Conservation (phyloP, 2,329 filamentous ascomycete genomes). For the Ophiocordyceps sinensis region DNA sequence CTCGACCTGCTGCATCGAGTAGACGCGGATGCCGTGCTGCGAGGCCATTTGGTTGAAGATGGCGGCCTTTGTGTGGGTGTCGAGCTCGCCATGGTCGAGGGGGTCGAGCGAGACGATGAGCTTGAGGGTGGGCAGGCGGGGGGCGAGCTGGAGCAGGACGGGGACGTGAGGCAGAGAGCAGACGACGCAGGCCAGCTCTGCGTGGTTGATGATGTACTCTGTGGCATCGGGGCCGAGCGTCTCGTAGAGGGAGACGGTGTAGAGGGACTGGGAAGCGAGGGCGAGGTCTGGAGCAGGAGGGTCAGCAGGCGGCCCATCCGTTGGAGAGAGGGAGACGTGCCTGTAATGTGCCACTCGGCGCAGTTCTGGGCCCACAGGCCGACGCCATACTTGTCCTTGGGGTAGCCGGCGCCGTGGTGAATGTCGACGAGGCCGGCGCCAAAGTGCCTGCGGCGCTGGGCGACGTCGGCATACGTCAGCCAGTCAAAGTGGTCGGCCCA, state of each 20-base stretch:
- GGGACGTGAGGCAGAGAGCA: slow-evolving; percentile 72
- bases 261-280: slow-evolving; percentile 75
- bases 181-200: slow-evolving; percentile 59
- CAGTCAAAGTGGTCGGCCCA: slow-evolving; percentile 67
- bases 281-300: slow-evolving; percentile 55
- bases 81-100: slow-evolving; percentile 63
- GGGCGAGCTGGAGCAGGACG: slow-evolving; percentile 61
- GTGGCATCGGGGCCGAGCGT: slow-evolving; percentile 82
- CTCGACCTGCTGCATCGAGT: slow-evolving; percentile 71
- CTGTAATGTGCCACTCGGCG: slow-evolving; percentile 75
- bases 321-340: slow-evolving; percentile 24
- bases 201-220: slow-evolving; percentile 93
- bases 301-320: too few species aligned
- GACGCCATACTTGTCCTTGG: slow-evolving; percentile 50
- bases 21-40: slow-evolving; percentile 62
- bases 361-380: slow-evolving; percentile 81
- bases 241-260: slow-evolving; percentile 88
- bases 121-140: slow-evolving; percentile 69
- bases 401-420: slow-evolving; percentile 56
- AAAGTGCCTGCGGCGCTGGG: slow-evolving; percentile 65
- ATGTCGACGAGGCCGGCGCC: slow-evolving; percentile 76
- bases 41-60: slow-evolving; percentile 63
- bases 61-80: slow-evolving; percentile 64
- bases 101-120: slow-evolving; percentile 78
- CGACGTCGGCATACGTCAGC: slow-evolving; percentile 70